Evolutionary conservation across 2,329 filamentous ascomycete species (phyloP).

Genomic region (Exophiala dermatitidis): DNA sequence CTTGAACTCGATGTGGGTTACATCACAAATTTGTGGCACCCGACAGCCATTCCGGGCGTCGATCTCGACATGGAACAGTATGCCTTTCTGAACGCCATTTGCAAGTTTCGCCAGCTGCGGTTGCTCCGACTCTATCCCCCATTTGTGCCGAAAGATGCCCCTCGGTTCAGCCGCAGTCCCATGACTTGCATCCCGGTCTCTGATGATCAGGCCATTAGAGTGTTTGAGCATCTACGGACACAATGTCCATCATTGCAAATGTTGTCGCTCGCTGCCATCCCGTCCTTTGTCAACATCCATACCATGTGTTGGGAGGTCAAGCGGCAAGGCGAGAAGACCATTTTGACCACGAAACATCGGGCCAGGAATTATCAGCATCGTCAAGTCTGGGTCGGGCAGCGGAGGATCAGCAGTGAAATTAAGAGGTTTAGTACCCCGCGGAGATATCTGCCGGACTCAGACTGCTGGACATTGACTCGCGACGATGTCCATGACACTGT

Average conservation of each 20-base stretch:
- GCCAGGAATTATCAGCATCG: conserved; percentile 23
- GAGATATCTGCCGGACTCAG: conserved; percentile 14
- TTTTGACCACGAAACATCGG: conserved; percentile 24
- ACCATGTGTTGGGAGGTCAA: conserved; percentile 26
- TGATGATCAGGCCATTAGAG: conserved; percentile 24
- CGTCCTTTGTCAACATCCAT: conserved; percentile 15
- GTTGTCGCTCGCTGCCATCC: conserved; percentile 19
- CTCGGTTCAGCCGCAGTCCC: not conserved
- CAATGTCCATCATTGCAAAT: conserved; percentile 19
- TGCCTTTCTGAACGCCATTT: conserved; percentile 21
- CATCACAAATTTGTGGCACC: conserved; percentile 26
- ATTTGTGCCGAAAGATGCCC: conserved; percentile 15
- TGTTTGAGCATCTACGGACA: conserved; percentile 23
- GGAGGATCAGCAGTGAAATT: conserved; percentile 22
- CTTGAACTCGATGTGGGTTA: conserved; percentile 25
- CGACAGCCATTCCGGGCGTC: conserved; percentile 25
- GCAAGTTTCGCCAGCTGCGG: conserved; percentile 21
- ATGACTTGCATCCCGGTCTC: conserved; percentile 13
- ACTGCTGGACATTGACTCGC: conserved; percentile 12
- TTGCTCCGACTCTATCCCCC: conserved; percentile 26
- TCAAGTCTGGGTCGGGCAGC: conserved; percentile 25
- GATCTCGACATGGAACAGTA: conserved; percentile 27
- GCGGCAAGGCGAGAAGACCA: conserved; percentile 18
- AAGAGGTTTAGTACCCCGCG: conserved; percentile 17
- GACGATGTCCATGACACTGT: conserved; percentile 2